Base-by-base conservation (phyloP, 202 grass and related monocot genomes). In the Brachypodium distachyon region DNA sequence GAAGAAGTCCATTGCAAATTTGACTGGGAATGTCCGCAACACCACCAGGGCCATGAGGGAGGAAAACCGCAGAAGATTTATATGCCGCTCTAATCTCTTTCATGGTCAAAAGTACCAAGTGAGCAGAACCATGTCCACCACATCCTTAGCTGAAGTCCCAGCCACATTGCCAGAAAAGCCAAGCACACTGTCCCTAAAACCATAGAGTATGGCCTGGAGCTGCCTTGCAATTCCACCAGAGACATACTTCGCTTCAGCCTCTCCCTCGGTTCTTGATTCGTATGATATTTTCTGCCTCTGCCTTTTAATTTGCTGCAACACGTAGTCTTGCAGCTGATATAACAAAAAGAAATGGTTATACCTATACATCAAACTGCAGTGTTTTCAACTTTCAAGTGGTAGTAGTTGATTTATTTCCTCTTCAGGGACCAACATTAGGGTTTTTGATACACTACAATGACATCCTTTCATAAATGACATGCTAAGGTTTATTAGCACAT, bases 251-350 rank as follows among this genome's bases (percentile, higher is more conserved):
- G 88, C 73, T 77, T 88, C 91, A 7, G 91, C 91, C 42, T 94
- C 88, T 57, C 91, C 87, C 85, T 93, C 85, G 23, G 87, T 87
- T 61, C 62, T 93, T 93, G 48, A 90, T 90, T 70, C 88, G 87
- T 58, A 86, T 61, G 48, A 93, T 90, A 81, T 93, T 93, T 60
- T 90, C 82, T 38, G 91, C 91, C 78, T 90, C 91, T 25, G 85
- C 87, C 77, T 93, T 90, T 32, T 93, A 78, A 81, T 90, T 93
- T 54, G 82, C 91, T 55, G 82, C 82, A 14, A 85, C 74, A 40
- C 78, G 88, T 17, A 93, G 5, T 34, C 84, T 83, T 67, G 87
- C 91, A 90, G 91, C 84, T 90, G 81, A 85, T 56, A 7, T 51
- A 23, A 71, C 8, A 65, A 46, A 21, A 69, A 66, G 10, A 68